Percentiles rank a stretch among this genome's conserved stretches.
Conservation (phyloP, 176 grass and related monocot species). For the Zizania latifolia region DNA sequence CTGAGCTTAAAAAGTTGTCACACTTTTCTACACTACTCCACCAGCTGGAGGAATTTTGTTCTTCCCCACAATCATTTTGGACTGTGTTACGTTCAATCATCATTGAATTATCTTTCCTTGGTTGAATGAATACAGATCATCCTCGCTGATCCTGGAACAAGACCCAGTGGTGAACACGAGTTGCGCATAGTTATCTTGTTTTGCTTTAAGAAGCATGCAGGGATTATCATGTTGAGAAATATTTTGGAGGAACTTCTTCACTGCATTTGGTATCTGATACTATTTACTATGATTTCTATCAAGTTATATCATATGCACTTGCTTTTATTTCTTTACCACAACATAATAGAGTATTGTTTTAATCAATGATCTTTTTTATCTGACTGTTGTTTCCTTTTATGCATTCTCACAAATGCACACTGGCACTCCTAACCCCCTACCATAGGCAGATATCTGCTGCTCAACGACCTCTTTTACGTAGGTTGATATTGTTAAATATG, state of each 20-base stretch:
- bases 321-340: neutral
- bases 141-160: conserved; percentile 46
- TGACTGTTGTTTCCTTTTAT: neutral
- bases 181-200: neutral
- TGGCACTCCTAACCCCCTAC: neutral
- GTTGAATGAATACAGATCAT: conserved; percentile 41
- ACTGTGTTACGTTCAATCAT: too few species aligned
- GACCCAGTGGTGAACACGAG: neutral
- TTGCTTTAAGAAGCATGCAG: neutral
- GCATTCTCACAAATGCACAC: neutral
- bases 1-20: neutral
- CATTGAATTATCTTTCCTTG: neutral
- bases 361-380: neutral
- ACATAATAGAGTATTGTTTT: neutral
- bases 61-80: neutral
- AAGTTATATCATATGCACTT: conserved; percentile 3
- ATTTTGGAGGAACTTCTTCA: conserved; percentile 5
- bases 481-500: neutral
- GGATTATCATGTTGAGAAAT: neutral
- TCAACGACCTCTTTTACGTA: neutral
- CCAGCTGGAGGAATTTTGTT: neutral
- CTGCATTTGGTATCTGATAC: too few species aligned
- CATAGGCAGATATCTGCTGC: neutral
- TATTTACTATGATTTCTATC: neutral
- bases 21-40: neutral